Evolutionary conservation across 805 yeast species (phyloP), one percentile per base, ranked within the genome.

Genomic region (Candida palmyrensis): DNA sequence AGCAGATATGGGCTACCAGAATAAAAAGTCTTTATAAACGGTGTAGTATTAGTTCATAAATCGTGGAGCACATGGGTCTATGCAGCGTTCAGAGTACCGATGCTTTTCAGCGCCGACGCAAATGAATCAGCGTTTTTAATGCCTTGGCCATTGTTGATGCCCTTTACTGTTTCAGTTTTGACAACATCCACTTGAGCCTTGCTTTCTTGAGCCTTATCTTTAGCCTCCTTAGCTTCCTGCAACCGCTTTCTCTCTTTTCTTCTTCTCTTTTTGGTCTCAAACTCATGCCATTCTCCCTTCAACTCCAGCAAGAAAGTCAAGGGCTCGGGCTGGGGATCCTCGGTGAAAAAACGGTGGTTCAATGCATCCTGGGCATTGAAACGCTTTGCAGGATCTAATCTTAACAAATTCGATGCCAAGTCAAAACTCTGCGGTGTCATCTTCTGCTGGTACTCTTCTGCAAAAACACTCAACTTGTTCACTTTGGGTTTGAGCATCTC

Each of bases 231-330:
- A 30, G 45, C 58, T 19, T 62, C 68, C 37, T 60, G 64, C 18
- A 57, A 27, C 36, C 66, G 43, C 39, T 64, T 63, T 20, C 71
- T 48, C 42, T 68, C 74, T 39, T 65, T 63, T 38, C 81, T 62
- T 41, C 85, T 66, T 47, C 82, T 73, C 60, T 78, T 81, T 56
- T 90, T 88, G 2, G 96, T 92, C 49, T 90, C 98, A 55, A 82
- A 90, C 52, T 90, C 98, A 53, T 90, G 98, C 92, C 97, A 90
- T 55, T 94, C 97, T 3, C 92, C 94, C 35, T 67, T 64, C 18
- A 79, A 57, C n/a, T 68, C 66, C 18, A 68, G 62, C 42, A 82
- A 65, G 34, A 78, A 68, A 8, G 61, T 54, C 24, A 86, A 63
- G 5, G 79, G 77, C 40, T 72, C 78, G 1, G 84, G 79, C 20